Base-by-base conservation (phyloP, 2,329 filamentous ascomycete genomes). In the Grosmannia huntii region DNA sequence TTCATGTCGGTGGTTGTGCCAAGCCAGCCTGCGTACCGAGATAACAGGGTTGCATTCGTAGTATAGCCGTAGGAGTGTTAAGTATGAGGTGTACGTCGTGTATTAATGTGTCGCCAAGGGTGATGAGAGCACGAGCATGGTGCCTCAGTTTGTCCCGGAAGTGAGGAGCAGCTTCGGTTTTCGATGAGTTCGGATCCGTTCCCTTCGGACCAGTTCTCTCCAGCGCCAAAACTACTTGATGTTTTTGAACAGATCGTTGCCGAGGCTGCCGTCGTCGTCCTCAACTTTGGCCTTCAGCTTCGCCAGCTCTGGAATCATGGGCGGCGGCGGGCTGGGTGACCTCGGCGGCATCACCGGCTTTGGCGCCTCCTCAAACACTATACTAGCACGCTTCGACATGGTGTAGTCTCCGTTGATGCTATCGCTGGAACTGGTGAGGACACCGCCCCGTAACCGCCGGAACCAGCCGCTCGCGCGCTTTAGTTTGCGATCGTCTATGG, bases 381-480 rank as follows among this genome's bases (percentile, higher is more conserved):
- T 66, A 65, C 74, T 77, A 52, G 72, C 65, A 48, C 77, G 68
- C 63, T 73, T 76, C 63, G 68, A 66, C 19, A 46, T 10, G 21
- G 60, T 68, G 50, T 66, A 61, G 9, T 65, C 62, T 11, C 67
- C 60, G 21, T 44, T 38, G 56, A 59, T n/a, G 49, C 57, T 61
- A 31, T 57, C 59, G 56, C 31, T 55, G 16, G 55, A 60, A 56
- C 57, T 59, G 72, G 49, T 57, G 9, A 53, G 2, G 27, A 44
- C 59, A 50, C 65, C 67, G 38, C 71, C 70, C 59, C 77, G 73
- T 64, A 83, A 72, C 59, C 79, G 75, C 63, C 76, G 75, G 64
- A 84, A 83, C 80, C 80, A 84, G 46, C 79, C 78, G 65, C 80
- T 83, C 64, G 72, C 72, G 60, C 81, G 77, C 67, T 75, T 82